phyloP scores from a whole-genome alignment of 371 early-diverging fungal genomes.

The Mucor circinelloides region DNA sequence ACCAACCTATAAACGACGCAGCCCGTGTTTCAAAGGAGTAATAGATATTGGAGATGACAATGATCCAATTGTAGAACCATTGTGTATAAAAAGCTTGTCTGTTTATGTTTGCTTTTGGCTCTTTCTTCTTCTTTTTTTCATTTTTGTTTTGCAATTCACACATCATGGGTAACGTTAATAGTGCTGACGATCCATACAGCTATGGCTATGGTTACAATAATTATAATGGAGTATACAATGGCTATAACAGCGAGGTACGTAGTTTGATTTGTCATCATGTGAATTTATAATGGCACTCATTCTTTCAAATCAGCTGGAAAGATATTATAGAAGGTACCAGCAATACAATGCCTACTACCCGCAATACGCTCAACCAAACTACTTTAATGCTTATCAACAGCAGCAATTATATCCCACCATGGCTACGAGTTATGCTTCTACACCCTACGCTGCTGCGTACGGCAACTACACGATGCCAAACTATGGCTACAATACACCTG shows the following conservation, averaged over 20 bases:
- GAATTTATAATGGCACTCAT: neutral
- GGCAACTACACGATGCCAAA: neutral
- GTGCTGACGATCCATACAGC: neutral
- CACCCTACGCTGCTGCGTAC: neutral
- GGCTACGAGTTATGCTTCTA: neutral
- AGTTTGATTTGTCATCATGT: neutral
- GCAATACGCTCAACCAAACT: neutral
- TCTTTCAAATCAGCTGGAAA: conserved; percentile 3
- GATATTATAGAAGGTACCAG: conserved; percentile 4
- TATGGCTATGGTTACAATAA: neutral
- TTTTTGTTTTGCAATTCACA: neutral
- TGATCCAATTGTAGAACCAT: neutral
- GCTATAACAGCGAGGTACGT: conserved; percentile 5
- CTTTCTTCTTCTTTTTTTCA: neutral
- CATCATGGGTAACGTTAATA: neutral
- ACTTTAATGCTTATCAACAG: neutral
- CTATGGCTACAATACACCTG: neutral
- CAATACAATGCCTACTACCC: neutral
- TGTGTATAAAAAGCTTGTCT: conserved; percentile 1
- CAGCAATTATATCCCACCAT: conserved; percentile 4
- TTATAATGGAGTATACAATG: neutral
- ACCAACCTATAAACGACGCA: neutral
- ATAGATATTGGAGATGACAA: neutral
- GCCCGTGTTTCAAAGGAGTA: conserved; percentile 5
- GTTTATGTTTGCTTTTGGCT: neutral